Evolutionary conservation across 2,329 filamentous ascomycete species (phyloP).

Genomic region (Penicillium italicum): DNA sequence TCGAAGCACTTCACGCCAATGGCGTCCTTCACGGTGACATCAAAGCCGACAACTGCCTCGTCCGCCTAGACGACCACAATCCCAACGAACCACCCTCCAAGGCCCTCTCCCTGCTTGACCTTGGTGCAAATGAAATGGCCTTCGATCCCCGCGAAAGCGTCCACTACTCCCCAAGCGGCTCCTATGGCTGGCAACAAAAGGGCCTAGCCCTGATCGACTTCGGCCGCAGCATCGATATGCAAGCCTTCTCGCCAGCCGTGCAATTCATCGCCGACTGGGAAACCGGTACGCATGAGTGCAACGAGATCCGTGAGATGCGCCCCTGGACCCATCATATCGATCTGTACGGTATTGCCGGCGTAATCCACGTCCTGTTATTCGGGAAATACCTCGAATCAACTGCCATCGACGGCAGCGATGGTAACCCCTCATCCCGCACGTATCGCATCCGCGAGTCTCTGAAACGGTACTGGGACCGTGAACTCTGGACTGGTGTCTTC

Average conservation of each 20-base stretch:
- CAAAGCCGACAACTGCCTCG: conserved; percentile 91
- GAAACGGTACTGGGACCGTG: conserved; percentile 95
- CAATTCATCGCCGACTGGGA: conserved; percentile 97
- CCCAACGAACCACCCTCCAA: conserved; percentile 23
- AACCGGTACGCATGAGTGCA: conserved; percentile 79
- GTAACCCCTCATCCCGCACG: conserved; percentile 41
- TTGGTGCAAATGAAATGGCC: conserved; percentile 19
- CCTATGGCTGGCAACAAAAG: conserved; percentile 72
- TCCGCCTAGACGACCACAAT: conserved; percentile 65
- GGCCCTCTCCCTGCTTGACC: conserved; percentile 30
- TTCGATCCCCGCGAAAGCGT: conserved; percentile 29
- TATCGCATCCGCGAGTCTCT: conserved; percentile 79
- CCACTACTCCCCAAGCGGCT: conserved; percentile 70
- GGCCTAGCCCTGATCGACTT: conserved; percentile 91
- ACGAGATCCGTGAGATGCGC: conserved; percentile 88
- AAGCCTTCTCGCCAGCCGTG: conserved; percentile 69
- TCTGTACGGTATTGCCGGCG: conserved; percentile 87
- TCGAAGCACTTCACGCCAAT: conserved; percentile 79
- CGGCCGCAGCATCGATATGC: conserved; percentile 91
- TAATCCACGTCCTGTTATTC: conserved; percentile 84
- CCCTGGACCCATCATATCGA: conserved; percentile 98
- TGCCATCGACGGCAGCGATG: conserved; percentile 25
- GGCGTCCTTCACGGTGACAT: conserved; percentile 86
- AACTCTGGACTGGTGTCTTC: conserved; percentile 82
- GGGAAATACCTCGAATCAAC: conserved; percentile 89